phyloP scores from a whole-genome alignment of 2,329 filamentous ascomycete genomes.

The Xylariaceae sp. region DNA sequence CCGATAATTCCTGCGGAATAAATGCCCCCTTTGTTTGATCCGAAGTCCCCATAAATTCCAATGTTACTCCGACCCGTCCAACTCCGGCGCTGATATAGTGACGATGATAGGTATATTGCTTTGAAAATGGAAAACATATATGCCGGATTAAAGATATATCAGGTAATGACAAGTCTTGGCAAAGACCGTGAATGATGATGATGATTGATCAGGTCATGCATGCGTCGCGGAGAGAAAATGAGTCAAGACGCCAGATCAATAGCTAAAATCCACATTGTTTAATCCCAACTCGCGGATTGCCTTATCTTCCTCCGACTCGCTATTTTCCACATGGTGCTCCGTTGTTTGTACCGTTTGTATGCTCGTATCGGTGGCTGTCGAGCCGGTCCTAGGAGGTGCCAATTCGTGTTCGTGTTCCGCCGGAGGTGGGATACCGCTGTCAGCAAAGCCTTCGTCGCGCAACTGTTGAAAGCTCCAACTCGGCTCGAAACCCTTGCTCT shows the following conservation, averaged over 20 bases:
- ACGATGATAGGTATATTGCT: constrained; percentile 23
- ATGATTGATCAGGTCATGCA: neutral
- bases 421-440: constrained; percentile 47
- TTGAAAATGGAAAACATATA: constrained; percentile 24
- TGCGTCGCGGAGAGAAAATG: neutral
- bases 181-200: neutral
- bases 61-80: constrained; percentile 21
- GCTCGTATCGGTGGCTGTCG: constrained; percentile 37
- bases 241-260: constrained; percentile 37
- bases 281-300: constrained; percentile 48
- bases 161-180: constrained; percentile 10
- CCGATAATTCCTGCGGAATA: constrained; percentile 15
- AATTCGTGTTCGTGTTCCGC: constrained; percentile 47
- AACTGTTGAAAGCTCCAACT: constrained; percentile 67
- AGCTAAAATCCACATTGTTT: constrained; percentile 56
- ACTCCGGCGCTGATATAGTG: constrained; percentile 33
- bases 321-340: constrained; percentile 32
- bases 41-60: constrained; percentile 15
- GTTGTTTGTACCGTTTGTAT: constrained; percentile 31
- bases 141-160: constrained; percentile 18
- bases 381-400: constrained; percentile 43
- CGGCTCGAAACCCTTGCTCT: constrained; percentile 61
- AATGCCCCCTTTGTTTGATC: constrained; percentile 11
- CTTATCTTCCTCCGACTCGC: constrained; percentile 44
- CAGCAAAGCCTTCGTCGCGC: constrained; percentile 55